Conservation (phyloP, 2,329 filamentous ascomycete genomes). For the Pestalotiopsis sp. region DNA sequence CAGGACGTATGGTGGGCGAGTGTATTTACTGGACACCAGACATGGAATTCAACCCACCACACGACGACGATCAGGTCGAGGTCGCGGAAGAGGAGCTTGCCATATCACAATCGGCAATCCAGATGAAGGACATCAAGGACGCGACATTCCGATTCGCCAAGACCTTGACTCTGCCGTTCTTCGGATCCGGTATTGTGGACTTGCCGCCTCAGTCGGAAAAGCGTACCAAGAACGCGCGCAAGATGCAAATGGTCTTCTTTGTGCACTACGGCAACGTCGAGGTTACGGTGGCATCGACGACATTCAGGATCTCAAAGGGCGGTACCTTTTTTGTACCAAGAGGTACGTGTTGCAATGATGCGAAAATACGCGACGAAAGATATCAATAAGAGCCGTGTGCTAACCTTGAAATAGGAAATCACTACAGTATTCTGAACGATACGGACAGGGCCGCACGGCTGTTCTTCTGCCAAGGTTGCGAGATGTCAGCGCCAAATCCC, state of each 20-base stretch:
- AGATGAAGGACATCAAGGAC: slow-evolving; percentile 60
- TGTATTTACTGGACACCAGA: slow-evolving; percentile 65
- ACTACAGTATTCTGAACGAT: slow-evolving; percentile 88
- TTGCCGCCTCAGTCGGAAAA: slow-evolving; percentile 83
- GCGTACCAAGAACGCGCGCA: slow-evolving; percentile 86
- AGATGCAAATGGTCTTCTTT: slow-evolving; percentile 98
- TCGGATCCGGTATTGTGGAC: slow-evolving; percentile 89
- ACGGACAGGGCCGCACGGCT: slow-evolving; percentile 72
- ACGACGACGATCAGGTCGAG: slow-evolving; percentile 56
- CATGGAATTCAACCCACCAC: slow-evolving; percentile 55
- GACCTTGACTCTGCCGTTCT: slow-evolving; percentile 80
- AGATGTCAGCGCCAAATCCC: slow-evolving; percentile 38
- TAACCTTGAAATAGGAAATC: slow-evolving; percentile 68
- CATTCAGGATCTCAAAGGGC: slow-evolving; percentile 83
- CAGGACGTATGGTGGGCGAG: slow-evolving; percentile 65
- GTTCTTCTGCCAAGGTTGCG: slow-evolving; percentile 92
- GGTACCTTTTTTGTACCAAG: slow-evolving; percentile 94
- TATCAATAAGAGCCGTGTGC: neutral
- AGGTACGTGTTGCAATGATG: slow-evolving; percentile 62
- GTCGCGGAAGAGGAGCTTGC: slow-evolving; percentile 59
- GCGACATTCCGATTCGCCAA: slow-evolving; percentile 88
- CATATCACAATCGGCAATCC: slow-evolving; percentile 56
- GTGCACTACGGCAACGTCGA: slow-evolving; percentile 81
- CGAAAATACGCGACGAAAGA: neutral
- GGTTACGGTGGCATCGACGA: slow-evolving; percentile 74